Conservation (phyloP, 495 filamentous ascomycete species). For the Penicillium riverlandense region DNA sequence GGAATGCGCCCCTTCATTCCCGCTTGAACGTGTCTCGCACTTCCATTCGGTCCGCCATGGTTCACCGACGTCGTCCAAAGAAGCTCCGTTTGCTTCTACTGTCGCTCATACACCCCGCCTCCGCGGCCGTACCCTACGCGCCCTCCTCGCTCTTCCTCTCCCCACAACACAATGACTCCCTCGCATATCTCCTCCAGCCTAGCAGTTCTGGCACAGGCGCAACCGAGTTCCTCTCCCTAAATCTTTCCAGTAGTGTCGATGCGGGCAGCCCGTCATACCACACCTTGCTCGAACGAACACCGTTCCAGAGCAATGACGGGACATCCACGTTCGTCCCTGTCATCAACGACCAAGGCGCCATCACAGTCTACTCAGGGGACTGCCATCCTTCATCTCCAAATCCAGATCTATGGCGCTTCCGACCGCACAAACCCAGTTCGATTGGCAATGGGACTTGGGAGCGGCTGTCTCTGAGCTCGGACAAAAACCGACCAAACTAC, state of each 20-base stretch:
- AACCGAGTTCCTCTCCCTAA: slow-evolving; percentile 53
- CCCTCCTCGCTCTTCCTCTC: slow-evolving; percentile 62
- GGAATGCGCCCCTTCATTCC: slow-evolving; percentile 15
- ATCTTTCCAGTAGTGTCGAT: slow-evolving; percentile 51
- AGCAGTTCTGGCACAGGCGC: slow-evolving; percentile 30
- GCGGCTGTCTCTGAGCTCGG: slow-evolving; percentile 19
- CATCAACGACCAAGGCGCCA: slow-evolving; percentile 55
- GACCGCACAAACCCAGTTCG: slow-evolving; percentile 24
- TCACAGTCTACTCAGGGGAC: slow-evolving; percentile 63
- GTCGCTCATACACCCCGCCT: slow-evolving; percentile 9
- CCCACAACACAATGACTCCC: slow-evolving; percentile 35
- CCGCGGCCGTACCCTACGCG: slow-evolving; percentile 58
- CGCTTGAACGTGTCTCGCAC: slow-evolving; percentile 21
- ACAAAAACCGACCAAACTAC: slow-evolving; percentile 48
- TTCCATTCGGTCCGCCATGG: slow-evolving; percentile 12
- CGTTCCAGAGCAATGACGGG: slow-evolving; percentile 48
- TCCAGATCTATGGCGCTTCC: slow-evolving; percentile 51
- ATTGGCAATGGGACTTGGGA: slow-evolving; percentile 53
- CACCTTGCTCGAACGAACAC: slow-evolving; percentile 53
- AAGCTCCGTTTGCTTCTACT: slow-evolving; percentile 10
- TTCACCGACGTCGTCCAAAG: slow-evolving; percentile 11
- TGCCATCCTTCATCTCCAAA: slow-evolving; percentile 43
- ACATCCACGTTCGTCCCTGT: slow-evolving; percentile 52
- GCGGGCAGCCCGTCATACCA: slow-evolving; percentile 43
- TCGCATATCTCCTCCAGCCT: slow-evolving; percentile 55